Evolutionary conservation across 495 filamentous ascomycete species (phyloP).

Genomic region (Lasiosphaeria ovina): DNA sequence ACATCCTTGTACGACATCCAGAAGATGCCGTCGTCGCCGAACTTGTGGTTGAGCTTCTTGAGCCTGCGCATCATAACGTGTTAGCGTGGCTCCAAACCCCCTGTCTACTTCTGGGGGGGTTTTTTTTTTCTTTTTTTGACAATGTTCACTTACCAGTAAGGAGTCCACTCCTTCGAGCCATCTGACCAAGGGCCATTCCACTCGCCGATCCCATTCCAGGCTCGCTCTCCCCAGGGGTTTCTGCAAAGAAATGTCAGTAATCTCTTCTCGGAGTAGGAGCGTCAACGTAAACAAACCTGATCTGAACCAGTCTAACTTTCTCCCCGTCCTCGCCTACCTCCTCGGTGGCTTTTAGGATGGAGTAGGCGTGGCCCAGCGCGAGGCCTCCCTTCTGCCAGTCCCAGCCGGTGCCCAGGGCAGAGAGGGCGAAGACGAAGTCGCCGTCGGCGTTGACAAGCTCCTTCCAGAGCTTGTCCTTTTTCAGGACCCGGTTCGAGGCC

Average conservation of each 20-base stretch:
- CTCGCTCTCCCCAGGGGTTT: conserved; percentile 66
- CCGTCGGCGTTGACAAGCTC: conserved; percentile 57
- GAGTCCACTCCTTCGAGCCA: conserved; percentile 73
- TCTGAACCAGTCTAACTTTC: conserved; percentile 53
- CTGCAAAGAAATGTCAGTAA: conserved; percentile 5
- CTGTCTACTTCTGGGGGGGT: neutral
- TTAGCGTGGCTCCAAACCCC: neutral
- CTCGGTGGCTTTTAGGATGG: conserved; percentile 68
- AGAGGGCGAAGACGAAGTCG: conserved; percentile 29
- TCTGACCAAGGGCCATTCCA: conserved; percentile 68
- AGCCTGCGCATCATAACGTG: conserved; percentile 39
- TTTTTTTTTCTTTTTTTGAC: too few relatives aligned
- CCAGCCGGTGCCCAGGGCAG: conserved; percentile 18
- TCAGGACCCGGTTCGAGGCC: conserved; percentile 60
- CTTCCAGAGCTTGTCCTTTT: conserved; percentile 72
- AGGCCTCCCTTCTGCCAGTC: conserved; percentile 55
- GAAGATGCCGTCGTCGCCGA: conserved; percentile 68
- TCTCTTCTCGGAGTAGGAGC: neutral
- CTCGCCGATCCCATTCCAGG: conserved; percentile 46
- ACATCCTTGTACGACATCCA: conserved; percentile 55
- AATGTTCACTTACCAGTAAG: conserved; percentile 48
- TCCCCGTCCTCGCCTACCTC: conserved; percentile 54
- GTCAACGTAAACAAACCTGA: conserved; percentile 40
- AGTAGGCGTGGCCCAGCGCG: conserved; percentile 69
- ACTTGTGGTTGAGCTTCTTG: conserved; percentile 63